A percentile compares a stretch with the other conserved stretches of the same genome.
Conservation (phyloP, 2,329 filamentous ascomycete species). For the Diaporthe caulivora region DNA sequence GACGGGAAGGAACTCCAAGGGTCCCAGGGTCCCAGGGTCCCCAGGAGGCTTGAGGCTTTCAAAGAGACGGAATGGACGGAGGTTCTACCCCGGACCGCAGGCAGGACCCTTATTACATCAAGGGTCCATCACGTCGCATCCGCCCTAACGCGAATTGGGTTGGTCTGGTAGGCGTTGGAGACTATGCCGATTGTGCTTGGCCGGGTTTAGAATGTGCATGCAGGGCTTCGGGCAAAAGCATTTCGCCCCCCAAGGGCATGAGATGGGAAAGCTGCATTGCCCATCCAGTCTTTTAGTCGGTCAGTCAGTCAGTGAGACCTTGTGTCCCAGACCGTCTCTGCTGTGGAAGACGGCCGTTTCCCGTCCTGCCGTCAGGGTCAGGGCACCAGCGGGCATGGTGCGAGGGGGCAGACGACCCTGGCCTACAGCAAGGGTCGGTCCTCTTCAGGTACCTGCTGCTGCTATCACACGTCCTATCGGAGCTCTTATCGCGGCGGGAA, state of each 20-base stretch:
- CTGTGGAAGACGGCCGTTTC: neutral
- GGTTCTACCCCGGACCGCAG: conserved; percentile 9
- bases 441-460: neutral
- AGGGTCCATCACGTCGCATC: conserved; percentile 10
- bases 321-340: too few relatives aligned
- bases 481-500: neutral
- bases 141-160: neutral
- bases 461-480: neutral
- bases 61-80: neutral
- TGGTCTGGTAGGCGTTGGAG: neutral
- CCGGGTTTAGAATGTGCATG: neutral
- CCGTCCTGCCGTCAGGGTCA: neutral
- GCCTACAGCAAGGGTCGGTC: neutral
- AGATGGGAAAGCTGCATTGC: conserved; percentile 10
- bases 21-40: too few relatives aligned
- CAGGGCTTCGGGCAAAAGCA: neutral
- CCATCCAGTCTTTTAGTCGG: too few relatives aligned
- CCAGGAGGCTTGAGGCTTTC: neutral
- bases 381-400: neutral
- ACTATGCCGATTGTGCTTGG: neutral
- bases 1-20: neutral
- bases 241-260: neutral
- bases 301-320: too few relatives aligned
- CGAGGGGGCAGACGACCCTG: neutral
- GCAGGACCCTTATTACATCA: conserved; percentile 30